A percentile compares a stretch with the other conserved stretches of the same genome.
phyloP scores from a whole-genome alignment of 1,139 yeast genomes.

The Candida gigantensis region DNA sequence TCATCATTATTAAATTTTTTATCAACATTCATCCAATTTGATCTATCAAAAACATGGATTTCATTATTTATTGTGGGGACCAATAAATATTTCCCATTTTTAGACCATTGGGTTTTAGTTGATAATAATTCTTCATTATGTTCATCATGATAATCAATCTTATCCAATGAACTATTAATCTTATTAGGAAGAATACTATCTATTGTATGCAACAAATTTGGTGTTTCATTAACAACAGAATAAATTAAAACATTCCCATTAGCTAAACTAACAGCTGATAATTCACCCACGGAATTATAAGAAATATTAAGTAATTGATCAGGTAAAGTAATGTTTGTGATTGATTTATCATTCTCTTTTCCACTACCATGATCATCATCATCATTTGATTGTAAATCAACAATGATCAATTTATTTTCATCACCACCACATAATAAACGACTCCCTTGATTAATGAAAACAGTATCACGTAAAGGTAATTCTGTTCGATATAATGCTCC shows the following conservation, averaged over 20 bases:
- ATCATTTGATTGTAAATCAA: conserved; percentile 36
- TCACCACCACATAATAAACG: conserved; percentile 77
- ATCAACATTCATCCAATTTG: conserved; percentile 25
- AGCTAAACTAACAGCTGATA: conserved; percentile 41
- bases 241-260: conserved; percentile 69
- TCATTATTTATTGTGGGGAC: conserved; percentile 26
- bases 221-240: conserved; percentile 52
- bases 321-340: conserved; percentile 32
- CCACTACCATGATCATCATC: conserved; percentile 26
- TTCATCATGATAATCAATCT: conserved; percentile 37
- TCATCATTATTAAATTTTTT: conserved; percentile 13
- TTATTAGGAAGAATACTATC: conserved; percentile 39
- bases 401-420: conserved; percentile 59
- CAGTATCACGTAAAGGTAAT: conserved; percentile 66
- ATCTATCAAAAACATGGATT: conserved; percentile 39
- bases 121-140: conserved; percentile 41
- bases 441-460: conserved; percentile 69
- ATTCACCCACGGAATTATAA: conserved; percentile 60
- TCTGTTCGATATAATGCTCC: conserved; percentile 45
- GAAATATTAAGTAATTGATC: conserved; percentile 64
- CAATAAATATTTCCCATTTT: conserved; percentile 62
- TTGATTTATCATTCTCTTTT: conserved; percentile 18
- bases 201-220: conserved; percentile 41
- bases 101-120: conserved; percentile 38
- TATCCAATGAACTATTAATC: conserved; percentile 37